Base-by-base conservation (phyloP, 176 grass and related monocot species). In the Alloteropsis semialata region DNA sequence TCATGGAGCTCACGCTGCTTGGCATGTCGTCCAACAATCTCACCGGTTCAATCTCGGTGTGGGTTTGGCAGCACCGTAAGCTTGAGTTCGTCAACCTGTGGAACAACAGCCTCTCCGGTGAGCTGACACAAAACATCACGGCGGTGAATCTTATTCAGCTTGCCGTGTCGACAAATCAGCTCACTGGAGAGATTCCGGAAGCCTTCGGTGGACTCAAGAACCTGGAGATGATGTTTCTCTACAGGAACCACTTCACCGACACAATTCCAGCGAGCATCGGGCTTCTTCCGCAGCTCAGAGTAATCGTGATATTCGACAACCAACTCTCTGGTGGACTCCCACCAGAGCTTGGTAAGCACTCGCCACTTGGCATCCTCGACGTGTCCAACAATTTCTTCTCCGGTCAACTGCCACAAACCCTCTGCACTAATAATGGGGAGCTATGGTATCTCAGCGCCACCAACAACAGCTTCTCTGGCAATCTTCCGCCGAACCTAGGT, bases 381-480 rank as follows among this genome's bases (percentile, higher is more conserved):
- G 68, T 91, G 27, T 30, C 19, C 66, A 46, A 85, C 54, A 97
- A 97, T 55, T 41, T 57, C 12, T 14, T 97, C 60, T 87, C 81
- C 6, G 94, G 91, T 38, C 1, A 16, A 5, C 69, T 93, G 38
- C 91, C 81, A 8, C 19, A 86, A 8, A 48, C 82, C 3, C 76
- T 97, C 1, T 97, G 94, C 64, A 42, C 80, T 43, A 79, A 77
- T 3, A n/a, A n/a, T n/a, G 21, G 72, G 25, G 30, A 0, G 6
- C 87, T 97, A 10, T 34, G 2, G 5, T 62, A 73, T 42, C 32
- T 97, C 39, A 68, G 81, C 16, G 82, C 28, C 29, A 90, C 87
- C 87, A 87, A 87, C 79, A 96, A 97, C 77, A 85, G 22, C 73
- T 85, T 97, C 56, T 76, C 77, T 70, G 5, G 86, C 19, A n/a